A percentile compares a stretch with the other conserved stretches of the same genome.
phyloP scores from a whole-genome alignment of 176 grass and related monocot genomes.

The Ampelocalamus luodianensis region DNA sequence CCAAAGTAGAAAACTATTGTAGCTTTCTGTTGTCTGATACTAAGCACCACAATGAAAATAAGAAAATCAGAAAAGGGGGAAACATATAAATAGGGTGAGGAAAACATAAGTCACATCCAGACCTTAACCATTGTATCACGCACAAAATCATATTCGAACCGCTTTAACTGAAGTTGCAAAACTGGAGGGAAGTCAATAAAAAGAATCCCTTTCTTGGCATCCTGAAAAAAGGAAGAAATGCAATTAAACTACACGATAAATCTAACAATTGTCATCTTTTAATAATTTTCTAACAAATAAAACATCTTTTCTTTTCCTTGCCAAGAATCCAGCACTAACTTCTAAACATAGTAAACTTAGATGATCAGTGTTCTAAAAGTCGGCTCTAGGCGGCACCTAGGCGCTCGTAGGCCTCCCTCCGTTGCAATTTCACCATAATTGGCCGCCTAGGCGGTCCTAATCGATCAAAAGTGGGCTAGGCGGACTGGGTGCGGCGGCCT shows the following conservation, averaged over 20 bases:
- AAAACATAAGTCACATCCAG: slow-evolving; percentile 36
- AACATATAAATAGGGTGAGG: not conserved
- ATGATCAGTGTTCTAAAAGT: not conserved
- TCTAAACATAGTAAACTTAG: slow-evolving; percentile 5
- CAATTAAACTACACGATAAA: slow-evolving; percentile 14
- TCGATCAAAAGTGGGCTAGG: too few species aligned
- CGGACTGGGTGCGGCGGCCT: too few species aligned
- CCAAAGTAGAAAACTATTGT: not conserved
- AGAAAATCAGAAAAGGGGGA: slow-evolving; percentile 4
- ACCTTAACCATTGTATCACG: slow-evolving; percentile 83
- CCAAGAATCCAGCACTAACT: slow-evolving; percentile 9
- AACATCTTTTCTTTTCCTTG: slow-evolving; percentile 1
- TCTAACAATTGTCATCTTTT: not conserved
- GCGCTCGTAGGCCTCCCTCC: too few species aligned
- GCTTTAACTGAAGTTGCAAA: slow-evolving; percentile 76
- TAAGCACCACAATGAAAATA: slow-evolving; percentile 12
- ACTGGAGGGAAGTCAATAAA: slow-evolving; percentile 85
- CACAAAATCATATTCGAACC: slow-evolving; percentile 76
- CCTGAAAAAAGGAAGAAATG: slow-evolving; percentile 53
- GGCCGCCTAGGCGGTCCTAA: too few species aligned
- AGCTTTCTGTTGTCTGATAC: not conserved
- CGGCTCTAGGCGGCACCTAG: too few species aligned
- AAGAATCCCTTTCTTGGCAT: slow-evolving; percentile 79
- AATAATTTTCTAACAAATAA: not conserved
- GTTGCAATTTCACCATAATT: too few species aligned